Evolutionary conservation across 805 yeast genomes (phyloP), one percentile per base, ranked within the genome.

Genomic region (Yarrowia divulgata): DNA sequence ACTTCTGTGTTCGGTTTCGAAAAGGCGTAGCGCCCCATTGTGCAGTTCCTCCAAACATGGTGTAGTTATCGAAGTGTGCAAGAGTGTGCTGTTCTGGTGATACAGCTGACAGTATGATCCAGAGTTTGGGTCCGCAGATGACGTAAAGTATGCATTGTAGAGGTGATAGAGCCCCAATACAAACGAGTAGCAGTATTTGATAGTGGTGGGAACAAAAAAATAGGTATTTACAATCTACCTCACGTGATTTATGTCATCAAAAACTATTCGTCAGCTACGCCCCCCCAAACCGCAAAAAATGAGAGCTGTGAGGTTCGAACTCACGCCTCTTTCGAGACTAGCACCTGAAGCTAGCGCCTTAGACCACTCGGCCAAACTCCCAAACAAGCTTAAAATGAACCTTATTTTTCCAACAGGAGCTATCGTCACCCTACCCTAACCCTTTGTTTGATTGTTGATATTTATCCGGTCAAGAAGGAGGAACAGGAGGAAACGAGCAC

Each of bases 1-100:
- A 95, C 71, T 77, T 79, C 70, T 77, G 80, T 3, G 70, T 71
- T n/a, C 67, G 69, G 34, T 43, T 48, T 13, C 46, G 63, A 29
- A 43, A 35, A 13, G 68, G 57, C 72, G 42, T 29, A 57, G 40
- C 48, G 60, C 70, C 69, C 70, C 62, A 58, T 50, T 39, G 71
- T 19, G 62, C 50, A 10, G 69, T 19, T 52, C 49, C 62, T 66
- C 60, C 69, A 63, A 63, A 63, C 68, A 63, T 63, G 39, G 9
- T 45, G 54, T 34, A 34, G 40, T 34, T 13, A 43, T 43, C 48
- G 19, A 23, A 23, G 29, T 23, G 29, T 23, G 29, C 29, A 23
- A 23, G 29, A 23, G 29, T 23, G 29, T 23, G 4, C 29, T 23
- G 29, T 23, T 23, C 29, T 23, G 29, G 29, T 23, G 29, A 23